Conservation (phyloP, 176 grass and related monocot species). For the Carex myosuroides region DNA sequence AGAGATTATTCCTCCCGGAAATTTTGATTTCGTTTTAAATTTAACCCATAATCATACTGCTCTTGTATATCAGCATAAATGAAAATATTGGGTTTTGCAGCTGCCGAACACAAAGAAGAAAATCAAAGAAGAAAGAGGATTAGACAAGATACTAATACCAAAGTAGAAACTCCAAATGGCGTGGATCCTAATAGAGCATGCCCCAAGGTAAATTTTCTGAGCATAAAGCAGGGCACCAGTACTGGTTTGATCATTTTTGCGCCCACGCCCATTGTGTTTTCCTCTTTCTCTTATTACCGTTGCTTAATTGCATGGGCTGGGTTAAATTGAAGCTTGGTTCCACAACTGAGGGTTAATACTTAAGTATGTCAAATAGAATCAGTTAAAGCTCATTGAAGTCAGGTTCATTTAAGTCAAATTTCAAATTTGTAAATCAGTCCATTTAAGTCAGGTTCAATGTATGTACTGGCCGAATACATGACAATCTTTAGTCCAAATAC, state of each 20-base stretch:
- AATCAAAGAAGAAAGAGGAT: constrained; percentile 12
- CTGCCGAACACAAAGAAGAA: not conserved
- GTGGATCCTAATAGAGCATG: not conserved
- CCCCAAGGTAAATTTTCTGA: not conserved
- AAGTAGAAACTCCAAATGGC: not conserved
- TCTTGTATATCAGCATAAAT: not conserved
- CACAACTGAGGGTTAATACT: not conserved
- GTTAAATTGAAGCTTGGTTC: not conserved
- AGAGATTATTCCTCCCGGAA: not conserved
- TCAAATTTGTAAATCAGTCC: not conserved
- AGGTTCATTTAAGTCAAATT: not conserved
- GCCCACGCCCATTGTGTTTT: not conserved
- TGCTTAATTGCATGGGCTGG: not conserved
- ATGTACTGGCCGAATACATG: not conserved
- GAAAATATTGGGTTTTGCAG: not conserved
- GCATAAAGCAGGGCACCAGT: not conserved
- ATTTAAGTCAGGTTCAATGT: not conserved
- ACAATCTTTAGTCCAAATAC: not conserved
- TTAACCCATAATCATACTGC: not conserved
- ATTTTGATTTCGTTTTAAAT: not conserved
- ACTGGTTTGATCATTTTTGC: not conserved
- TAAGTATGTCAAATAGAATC: not conserved
- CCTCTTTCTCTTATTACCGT: not conserved
- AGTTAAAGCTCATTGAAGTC: not conserved
- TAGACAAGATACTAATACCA: not conserved